Conservation (phyloP, 495 filamentous ascomycete species). For the Xylaria telfairii region DNA sequence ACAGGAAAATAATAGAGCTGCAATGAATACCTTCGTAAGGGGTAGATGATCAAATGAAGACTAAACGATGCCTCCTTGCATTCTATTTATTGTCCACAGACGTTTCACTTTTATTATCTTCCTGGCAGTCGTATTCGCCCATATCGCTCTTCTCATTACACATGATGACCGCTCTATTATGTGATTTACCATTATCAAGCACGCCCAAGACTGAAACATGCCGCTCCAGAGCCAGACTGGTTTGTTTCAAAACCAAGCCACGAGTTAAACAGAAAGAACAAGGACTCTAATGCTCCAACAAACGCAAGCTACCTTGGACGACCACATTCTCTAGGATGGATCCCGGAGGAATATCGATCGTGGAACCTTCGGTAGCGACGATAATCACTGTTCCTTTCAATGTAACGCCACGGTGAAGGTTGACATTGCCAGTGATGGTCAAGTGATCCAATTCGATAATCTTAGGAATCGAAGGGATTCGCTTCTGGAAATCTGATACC, state of each 20-base stretch:
- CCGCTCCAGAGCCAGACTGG: neutral
- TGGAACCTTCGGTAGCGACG: conserved; percentile 95
- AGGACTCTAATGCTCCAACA: conserved; percentile 81
- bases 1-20: neutral
- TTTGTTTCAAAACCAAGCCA: neutral
- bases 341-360: conserved; percentile 96
- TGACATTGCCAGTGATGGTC: conserved; percentile 96
- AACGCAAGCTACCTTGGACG: conserved; percentile 94
- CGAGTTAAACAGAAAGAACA: conserved; percentile 33
- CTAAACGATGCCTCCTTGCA: neutral
- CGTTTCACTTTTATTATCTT: conserved; percentile 21
- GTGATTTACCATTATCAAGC: conserved; percentile 23
- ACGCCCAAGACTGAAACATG: conserved; percentile 10
- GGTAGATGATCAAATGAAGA: neutral
- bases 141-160: conserved; percentile 21
- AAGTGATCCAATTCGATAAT: conserved; percentile 98
- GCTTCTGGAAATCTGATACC: conserved; percentile 99
- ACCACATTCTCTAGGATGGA: conserved; percentile 98
- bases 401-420: conserved; percentile 91
- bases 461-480: conserved; percentile 93
- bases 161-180: conserved; percentile 25
- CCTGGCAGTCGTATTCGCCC: conserved; percentile 9
- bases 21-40: neutral
- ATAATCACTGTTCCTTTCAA: conserved; percentile 99
- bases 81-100: neutral